These are phyloP conservation scores for Clathrus columnatus DNA, from an alignment of 768 basidiomycete species.

Conservation along the genomic window DNA sequence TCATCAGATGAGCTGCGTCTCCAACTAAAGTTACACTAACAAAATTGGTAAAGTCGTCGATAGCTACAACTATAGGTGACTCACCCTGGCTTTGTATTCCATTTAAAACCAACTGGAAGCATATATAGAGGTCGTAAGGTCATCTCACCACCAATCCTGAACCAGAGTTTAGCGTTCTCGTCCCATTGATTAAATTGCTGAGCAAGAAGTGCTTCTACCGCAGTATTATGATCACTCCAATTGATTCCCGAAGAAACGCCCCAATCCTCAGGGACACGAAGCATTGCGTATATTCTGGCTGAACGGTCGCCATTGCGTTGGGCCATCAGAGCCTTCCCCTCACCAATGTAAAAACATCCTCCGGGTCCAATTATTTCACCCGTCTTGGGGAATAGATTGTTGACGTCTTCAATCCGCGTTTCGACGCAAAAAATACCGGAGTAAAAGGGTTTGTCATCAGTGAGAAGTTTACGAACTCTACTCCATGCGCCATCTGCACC, in stretches of 20 bases:
- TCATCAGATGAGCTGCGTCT: constrained; percentile 32
- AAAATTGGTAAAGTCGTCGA: background rate
- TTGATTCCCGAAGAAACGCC: background rate
- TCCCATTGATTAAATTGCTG: no score
- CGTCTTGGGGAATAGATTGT: constrained; percentile 18
- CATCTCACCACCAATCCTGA: no score
- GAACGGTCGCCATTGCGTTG: constrained; percentile 26
- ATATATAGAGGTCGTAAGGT: no score
- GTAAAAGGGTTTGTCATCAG: constrained; percentile 24
- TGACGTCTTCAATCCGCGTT: constrained; percentile 12
- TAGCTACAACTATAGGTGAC: background rate
- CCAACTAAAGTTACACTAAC: constrained; percentile 20
- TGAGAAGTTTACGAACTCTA: constrained; percentile 26
- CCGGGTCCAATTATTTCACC: constrained; percentile 23
- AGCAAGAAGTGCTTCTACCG: no score
- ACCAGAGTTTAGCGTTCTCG: no score
- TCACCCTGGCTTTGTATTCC: no score
- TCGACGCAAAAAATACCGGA: constrained; percentile 22
- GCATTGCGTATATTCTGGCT: constrained; percentile 19
- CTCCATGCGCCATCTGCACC: constrained; percentile 38
- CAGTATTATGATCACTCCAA: no score
- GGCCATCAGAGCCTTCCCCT: constrained; percentile 20
- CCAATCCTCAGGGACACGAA: constrained; percentile 7
- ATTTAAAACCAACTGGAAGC: no score
- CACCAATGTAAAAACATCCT: constrained; percentile 20